A percentile compares a stretch with the other conserved stretches of the same genome.
Conservation (phyloP, 306 rosid species). For the Trifolium dubium region DNA sequence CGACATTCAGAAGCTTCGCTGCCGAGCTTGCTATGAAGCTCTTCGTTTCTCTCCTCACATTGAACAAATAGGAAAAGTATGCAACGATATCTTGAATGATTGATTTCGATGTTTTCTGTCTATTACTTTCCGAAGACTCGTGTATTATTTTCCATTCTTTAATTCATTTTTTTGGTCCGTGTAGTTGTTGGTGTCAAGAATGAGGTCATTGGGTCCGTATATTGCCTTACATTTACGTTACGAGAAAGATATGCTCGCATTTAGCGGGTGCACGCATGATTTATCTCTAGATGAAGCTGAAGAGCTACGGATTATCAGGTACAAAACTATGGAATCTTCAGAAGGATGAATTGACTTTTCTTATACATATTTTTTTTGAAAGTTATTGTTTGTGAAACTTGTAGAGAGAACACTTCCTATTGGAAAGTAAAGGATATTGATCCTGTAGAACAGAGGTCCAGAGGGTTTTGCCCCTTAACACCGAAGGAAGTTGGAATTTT, state of each 20-base stretch:
- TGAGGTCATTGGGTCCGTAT: constrained; percentile 87
- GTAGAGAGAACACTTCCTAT: constrained; percentile 82
- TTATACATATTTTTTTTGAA: constrained; percentile 3
- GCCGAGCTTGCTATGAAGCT: constrained; percentile 93
- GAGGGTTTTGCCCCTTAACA: constrained; percentile 91
- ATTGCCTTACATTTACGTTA: constrained; percentile 92
- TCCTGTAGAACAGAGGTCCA: constrained; percentile 79
- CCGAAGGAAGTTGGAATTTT: constrained; percentile 96
- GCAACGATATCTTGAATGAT: constrained; percentile 33
- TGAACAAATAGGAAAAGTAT: constrained; percentile 91
- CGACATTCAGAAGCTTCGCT: constrained; percentile 92
- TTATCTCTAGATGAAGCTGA: constrained; percentile 80
- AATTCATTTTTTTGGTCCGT: constrained; percentile 27
- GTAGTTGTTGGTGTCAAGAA: constrained; percentile 81
- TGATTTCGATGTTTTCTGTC: constrained; percentile 42
- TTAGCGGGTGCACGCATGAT: constrained; percentile 93
- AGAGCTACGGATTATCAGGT: constrained; percentile 81
- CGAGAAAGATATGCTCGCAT: constrained; percentile 98
- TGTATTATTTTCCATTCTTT: constrained; percentile 17
- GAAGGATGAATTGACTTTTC: constrained; percentile 34
- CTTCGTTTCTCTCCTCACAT: constrained; percentile 85
- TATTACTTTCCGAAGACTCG: constrained; percentile 13
- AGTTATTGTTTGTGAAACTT: constrained; percentile 36
- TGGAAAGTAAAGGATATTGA: constrained; percentile 96
- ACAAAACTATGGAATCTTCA: constrained; percentile 35